phyloP scores from a whole-genome alignment of 345 rosid species.

The Gossypium anomalum region DNA sequence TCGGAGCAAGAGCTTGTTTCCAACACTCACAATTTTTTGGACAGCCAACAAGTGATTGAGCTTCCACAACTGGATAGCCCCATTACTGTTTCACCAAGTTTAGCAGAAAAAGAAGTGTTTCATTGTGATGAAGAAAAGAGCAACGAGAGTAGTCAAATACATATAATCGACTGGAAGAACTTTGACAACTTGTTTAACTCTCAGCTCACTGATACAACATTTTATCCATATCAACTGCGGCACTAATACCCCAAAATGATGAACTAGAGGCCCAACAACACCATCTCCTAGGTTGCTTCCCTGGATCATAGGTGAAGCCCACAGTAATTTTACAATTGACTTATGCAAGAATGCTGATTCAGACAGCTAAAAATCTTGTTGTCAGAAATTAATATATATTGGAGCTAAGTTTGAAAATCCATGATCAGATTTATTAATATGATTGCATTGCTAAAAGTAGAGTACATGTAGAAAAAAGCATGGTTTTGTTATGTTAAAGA shows the following conservation, averaged over 20 bases:
- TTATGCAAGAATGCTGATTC: not conserved
- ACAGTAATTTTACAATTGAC: not conserved
- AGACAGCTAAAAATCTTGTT: not conserved
- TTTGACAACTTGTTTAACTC: slow-evolving; percentile 51
- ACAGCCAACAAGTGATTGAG: slow-evolving; percentile 38
- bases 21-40: slow-evolving; percentile 21
- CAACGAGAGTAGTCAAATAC: slow-evolving; percentile 24
- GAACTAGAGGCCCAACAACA: slow-evolving; percentile 32
- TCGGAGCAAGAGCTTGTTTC: slow-evolving; percentile 24
- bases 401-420: slow-evolving; percentile 7
- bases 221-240: not conserved
- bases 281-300: slow-evolving; percentile 64
- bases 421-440: not conserved
- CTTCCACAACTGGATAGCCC: slow-evolving; percentile 78
- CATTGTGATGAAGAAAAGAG: slow-evolving; percentile 45
- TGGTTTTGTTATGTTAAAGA: slow-evolving; percentile 12
- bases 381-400: not conserved
- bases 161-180: slow-evolving; percentile 55
- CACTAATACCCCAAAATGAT: slow-evolving; percentile 26
- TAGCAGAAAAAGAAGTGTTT: slow-evolving; percentile 24
- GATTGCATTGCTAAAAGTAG: slow-evolving; percentile 9
- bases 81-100: slow-evolving; percentile 42
- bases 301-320: slow-evolving; percentile 37
- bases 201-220: slow-evolving; percentile 26
- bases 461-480: not conserved